These are phyloP conservation scores for Talaromyces albobiverticillius DNA, from an alignment of 2,329 filamentous ascomycete genomes.

Conservation along the genomic window DNA sequence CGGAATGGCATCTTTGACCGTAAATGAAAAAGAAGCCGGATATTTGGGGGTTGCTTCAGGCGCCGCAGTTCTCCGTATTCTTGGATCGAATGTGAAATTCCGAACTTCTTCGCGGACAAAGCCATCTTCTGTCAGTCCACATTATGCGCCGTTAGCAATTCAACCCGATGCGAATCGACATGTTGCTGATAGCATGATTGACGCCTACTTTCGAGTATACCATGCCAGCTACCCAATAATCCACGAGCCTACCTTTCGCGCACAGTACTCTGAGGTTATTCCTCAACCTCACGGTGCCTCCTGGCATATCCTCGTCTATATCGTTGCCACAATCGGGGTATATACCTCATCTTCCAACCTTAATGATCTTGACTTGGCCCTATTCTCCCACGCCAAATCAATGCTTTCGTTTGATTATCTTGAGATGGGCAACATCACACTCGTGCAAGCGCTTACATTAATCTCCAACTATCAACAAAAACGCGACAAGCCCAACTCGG, in stretches of 20 bases:
- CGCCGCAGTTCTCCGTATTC: slow-evolving; percentile 3
- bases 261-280: slow-evolving; percentile 44
- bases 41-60: slow-evolving; percentile 31
- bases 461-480: slow-evolving; percentile 51
- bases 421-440: slow-evolving; percentile 48
- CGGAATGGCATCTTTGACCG: slow-evolving; percentile 38
- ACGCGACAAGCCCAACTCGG: slow-evolving; percentile 49
- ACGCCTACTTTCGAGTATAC: slow-evolving; percentile 47
- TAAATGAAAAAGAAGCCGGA: slow-evolving; percentile 35
- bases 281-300: slow-evolving; percentile 37
- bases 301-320: slow-evolving; percentile 46
- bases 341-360: slow-evolving; percentile 40
- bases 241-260: slow-evolving; percentile 46
- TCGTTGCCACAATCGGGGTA: slow-evolving; percentile 43
- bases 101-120: slow-evolving; percentile 19
- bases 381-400: slow-evolving; percentile 44
- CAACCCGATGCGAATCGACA: slow-evolving; percentile 1
- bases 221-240: slow-evolving; percentile 47
- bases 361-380: slow-evolving; percentile 42
- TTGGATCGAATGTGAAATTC: background rate
- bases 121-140: slow-evolving; percentile 14
- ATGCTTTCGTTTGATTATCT: slow-evolving; percentile 43
- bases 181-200: slow-evolving; percentile 24
- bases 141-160: background rate
- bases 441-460: slow-evolving; percentile 48